These are phyloP conservation scores for Oryza rufipogon DNA, from an alignment of 176 grass and related monocot genomes.

Conservation along the genomic window DNA sequence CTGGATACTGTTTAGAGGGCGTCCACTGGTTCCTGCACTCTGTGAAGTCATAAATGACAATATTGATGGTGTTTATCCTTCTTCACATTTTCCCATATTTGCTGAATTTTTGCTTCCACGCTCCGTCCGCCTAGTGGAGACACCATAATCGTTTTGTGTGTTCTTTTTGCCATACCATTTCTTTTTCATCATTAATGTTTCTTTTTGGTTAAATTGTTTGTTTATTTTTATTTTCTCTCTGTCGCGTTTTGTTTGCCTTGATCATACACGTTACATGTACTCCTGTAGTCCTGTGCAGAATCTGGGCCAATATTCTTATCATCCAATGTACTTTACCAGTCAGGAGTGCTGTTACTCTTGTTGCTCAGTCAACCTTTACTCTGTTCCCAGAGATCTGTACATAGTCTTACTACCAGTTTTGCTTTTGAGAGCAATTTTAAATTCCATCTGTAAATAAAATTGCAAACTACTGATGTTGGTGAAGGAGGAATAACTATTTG, in stretches of 20 bases:
- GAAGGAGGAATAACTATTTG: neutral
- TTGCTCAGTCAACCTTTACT: neutral
- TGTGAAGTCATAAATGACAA: constrained; percentile 99
- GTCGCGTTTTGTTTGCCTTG: neutral
- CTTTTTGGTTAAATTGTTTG: constrained; percentile 16
- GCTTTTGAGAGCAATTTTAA: neutral
- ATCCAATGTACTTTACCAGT: neutral
- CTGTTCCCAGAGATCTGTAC: neutral
- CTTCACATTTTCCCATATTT: constrained; percentile 87
- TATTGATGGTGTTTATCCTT: constrained; percentile 91
- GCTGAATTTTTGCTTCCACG: constrained; percentile 91
- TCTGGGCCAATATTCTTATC: neutral
- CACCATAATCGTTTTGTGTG: constrained; percentile 37
- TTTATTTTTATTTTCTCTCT: constrained; percentile 2
- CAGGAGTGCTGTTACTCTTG: neutral
- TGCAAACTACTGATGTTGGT: neutral
- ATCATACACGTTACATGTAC: neutral
- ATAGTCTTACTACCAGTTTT: neutral
- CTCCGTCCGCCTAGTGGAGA: constrained; percentile 65
- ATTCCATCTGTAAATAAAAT: constrained; percentile 22
- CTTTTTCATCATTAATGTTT: constrained; percentile 11
- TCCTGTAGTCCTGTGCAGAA: neutral
- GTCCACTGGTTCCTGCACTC: constrained; percentile 78
- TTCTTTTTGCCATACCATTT: constrained; percentile 17
- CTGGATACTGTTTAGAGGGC: constrained; percentile 93